Conservation (phyloP, 306 rosid genomes). For the Acacia acuminata region DNA sequence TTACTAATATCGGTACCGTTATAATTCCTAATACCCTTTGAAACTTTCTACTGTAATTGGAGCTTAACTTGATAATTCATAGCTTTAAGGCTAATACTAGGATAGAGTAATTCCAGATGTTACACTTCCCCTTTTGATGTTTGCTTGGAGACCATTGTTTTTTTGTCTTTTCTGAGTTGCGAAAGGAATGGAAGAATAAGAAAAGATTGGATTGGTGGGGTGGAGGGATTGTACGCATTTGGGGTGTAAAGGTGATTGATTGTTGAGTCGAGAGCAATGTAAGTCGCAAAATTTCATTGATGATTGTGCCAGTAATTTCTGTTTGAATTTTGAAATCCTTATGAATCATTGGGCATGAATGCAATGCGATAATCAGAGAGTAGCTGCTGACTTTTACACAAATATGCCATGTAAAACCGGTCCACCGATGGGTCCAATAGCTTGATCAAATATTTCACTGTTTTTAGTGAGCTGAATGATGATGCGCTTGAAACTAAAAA, state of each 20-base stretch:
- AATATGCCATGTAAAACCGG: background rate
- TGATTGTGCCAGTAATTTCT: background rate
- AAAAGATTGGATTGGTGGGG: background rate
- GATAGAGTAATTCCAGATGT: background rate
- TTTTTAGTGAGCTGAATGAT: background rate
- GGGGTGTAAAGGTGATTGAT: background rate
- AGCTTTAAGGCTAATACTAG: background rate
- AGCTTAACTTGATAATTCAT: background rate
- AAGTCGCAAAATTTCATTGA: background rate
- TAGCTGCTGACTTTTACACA: background rate
- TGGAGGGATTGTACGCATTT: background rate
- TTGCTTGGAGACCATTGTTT: background rate
- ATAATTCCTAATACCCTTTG: background rate
- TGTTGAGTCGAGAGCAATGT: background rate
- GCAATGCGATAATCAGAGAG: background rate
- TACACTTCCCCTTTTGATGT: background rate
- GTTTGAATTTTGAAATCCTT: background rate
- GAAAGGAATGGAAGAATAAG: background rate
- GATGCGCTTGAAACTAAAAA: background rate
- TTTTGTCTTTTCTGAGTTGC: background rate
- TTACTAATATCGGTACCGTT: background rate
- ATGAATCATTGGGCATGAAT: background rate
- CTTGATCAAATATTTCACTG: background rate
- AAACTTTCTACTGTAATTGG: background rate
- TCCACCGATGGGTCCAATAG: background rate